Percentiles rank a stretch among this genome's conserved stretches.
These are phyloP conservation scores for Delphinella strobiligena DNA, from an alignment of 2,329 filamentous ascomycete genomes.

Conservation along the genomic window DNA sequence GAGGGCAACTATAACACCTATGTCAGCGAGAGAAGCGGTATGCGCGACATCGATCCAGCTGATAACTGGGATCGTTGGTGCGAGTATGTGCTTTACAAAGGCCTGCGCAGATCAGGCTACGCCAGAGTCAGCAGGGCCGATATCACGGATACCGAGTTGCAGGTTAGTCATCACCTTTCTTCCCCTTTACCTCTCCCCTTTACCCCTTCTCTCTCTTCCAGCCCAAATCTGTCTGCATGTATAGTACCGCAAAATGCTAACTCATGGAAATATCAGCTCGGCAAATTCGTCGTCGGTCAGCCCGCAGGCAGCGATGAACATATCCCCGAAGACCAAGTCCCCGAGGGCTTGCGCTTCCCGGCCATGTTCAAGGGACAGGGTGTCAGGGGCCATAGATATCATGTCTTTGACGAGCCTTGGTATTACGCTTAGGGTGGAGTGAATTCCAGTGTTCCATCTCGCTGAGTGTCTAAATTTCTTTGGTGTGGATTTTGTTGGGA, in stretches of 20 bases:
- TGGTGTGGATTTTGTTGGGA: no score
- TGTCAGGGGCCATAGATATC: slow-evolving; percentile 80
- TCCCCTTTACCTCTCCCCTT: slow-evolving; percentile 7
- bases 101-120: slow-evolving; percentile 73
- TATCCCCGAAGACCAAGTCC: slow-evolving; percentile 61
- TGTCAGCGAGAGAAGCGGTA: slow-evolving; percentile 72
- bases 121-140: slow-evolving; percentile 77
- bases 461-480: no score
- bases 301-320: slow-evolving; percentile 53
- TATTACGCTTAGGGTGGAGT: slow-evolving; percentile 43
- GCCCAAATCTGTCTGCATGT: no score
- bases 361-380: slow-evolving; percentile 72
- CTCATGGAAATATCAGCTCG: slow-evolving; percentile 45
- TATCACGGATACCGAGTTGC: slow-evolving; percentile 94
- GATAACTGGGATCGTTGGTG: slow-evolving; percentile 99
- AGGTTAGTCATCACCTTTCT: slow-evolving; percentile 40
- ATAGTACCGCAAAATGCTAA: no score
- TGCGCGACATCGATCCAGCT: slow-evolving; percentile 84
- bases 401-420: slow-evolving; percentile 86
- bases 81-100: slow-evolving; percentile 96
- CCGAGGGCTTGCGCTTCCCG: slow-evolving; percentile 71
- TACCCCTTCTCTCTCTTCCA: no score
- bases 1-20: slow-evolving; percentile 97
- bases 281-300: slow-evolving; percentile 80
- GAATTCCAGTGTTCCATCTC: no score